A percentile compares a stretch with the other conserved stretches of the same genome.
Evolutionary conservation across 257 asterid species (phyloP).

Genomic region (Nicotiana paniculata): DNA sequence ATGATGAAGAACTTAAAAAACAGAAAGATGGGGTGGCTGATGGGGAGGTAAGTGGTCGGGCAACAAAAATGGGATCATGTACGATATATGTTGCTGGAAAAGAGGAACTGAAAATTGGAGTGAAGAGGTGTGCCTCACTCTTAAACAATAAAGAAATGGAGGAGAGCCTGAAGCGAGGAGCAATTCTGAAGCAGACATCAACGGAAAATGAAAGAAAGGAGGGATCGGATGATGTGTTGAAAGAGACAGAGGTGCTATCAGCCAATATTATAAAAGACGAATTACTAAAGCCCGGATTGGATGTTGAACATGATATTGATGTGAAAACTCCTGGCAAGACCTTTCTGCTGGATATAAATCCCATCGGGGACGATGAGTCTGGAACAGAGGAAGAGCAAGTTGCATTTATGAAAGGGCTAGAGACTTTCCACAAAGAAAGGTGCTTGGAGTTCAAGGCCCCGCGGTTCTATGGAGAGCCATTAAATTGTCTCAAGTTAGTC

Average conservation of each 20-base stretch:
- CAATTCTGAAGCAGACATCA: neutral
- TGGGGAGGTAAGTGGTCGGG: slow-evolving; percentile 12
- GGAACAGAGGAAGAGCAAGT: slow-evolving; percentile 80
- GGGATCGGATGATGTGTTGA: slow-evolving; percentile 17
- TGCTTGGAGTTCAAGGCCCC: slow-evolving; percentile 84
- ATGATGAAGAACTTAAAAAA: slow-evolving; percentile 21
- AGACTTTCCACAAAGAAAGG: slow-evolving; percentile 59
- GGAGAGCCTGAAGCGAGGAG: neutral
- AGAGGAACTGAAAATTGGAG: slow-evolving; percentile 20
- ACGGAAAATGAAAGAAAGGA: slow-evolving; percentile 15
- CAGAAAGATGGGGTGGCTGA: slow-evolving; percentile 17
- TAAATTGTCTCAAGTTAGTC: slow-evolving; percentile 84
- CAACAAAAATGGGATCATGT: neutral
- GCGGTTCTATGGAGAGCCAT: slow-evolving; percentile 71
- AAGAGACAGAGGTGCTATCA: slow-evolving; percentile 24
- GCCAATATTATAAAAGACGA: slow-evolving; percentile 22
- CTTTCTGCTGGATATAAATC: slow-evolving; percentile 49
- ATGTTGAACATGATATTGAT: slow-evolving; percentile 19
- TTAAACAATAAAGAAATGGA: slow-evolving; percentile 8
- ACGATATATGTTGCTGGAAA: slow-evolving; percentile 15
- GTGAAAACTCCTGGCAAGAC: slow-evolving; percentile 35
- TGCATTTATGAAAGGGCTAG: slow-evolving; percentile 71
- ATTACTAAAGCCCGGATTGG: slow-evolving; percentile 20
- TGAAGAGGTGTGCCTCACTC: slow-evolving; percentile 15
- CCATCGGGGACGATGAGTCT: slow-evolving; percentile 47